Evolutionary conservation across 2,329 filamentous ascomycete species (phyloP), one percentile per base, ranked within the genome.

Genomic region (Hypomyces rosellus): DNA sequence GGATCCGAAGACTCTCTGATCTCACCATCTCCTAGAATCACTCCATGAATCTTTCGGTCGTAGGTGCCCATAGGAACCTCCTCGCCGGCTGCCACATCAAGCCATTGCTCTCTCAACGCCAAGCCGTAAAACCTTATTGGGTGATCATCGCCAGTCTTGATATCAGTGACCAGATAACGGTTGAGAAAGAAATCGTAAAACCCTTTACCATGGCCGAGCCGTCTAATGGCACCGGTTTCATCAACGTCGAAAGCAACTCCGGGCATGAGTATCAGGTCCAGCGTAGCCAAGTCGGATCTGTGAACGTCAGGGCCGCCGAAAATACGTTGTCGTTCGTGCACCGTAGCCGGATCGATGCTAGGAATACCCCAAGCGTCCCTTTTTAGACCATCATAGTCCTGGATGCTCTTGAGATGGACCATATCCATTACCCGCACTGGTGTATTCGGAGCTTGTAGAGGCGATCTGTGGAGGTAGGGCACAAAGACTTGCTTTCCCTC

Each of bases 101-200:
- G 78, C 58, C 96, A 74, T 69, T 99, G 93, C 73, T 97, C 90
- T 58, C 81, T 78, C 61, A 99, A 80, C 59, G 89, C 87, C 64
- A 97, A 77, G 53, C 89, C 93, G 69, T 89, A 82, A 57, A 85
- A 70, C 55, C 76, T 70, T 63, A 80, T 66, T 61, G 71, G 65
- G 49, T 64, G 63, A 46, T 65, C 60, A 33, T 64, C 58, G 39
- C 62, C 62, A 36, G 63, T 64, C 18, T 51, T 51, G 5, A 34
- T 14, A 44, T 30, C 25, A 67, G 68, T 77, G 66, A 77, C 64
- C 47, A 71, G 66, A 61, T 91, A 95, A 59, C 85, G 82, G 62
- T 85, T 81, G 64, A 99, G 72, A 68, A 96, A 99, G 67, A 84
- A 87, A 72, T 99, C 93, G 74, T 99, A 99, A 72, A 95, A 99